phyloP scores from a whole-genome alignment of 176 grass and related monocot species.

The Paspalum notatum region DNA sequence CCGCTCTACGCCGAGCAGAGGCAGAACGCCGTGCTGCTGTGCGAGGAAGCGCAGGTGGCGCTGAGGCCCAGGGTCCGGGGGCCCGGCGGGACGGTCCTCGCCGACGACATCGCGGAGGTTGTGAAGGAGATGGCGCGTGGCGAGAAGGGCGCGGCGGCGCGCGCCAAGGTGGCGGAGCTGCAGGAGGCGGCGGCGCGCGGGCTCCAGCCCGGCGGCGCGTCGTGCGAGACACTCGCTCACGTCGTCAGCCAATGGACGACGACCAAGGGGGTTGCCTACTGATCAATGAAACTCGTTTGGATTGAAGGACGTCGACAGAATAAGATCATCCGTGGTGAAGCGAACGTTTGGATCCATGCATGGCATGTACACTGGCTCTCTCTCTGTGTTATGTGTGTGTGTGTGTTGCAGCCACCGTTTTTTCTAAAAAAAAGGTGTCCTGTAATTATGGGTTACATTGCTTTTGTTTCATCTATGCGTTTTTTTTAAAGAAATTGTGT shows the following conservation, averaged over 20 bases:
- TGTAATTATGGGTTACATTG: too few relatives aligned
- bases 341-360: too few relatives aligned
- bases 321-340: too few relatives aligned
- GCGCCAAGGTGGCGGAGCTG: neutral
- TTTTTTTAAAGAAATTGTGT: too few relatives aligned
- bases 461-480: too few relatives aligned
- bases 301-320: neutral
- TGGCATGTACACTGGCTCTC: too few relatives aligned
- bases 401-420: too few relatives aligned
- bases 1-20: conserved; percentile 55
- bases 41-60: neutral
- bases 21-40: conserved; percentile 50
- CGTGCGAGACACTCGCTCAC: neutral
- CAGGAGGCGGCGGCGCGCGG: neutral
- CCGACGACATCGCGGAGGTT: neutral
- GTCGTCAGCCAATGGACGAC: conserved; percentile 10
- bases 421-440: too few relatives aligned
- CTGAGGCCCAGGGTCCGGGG: neutral
- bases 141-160: neutral
- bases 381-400: too few relatives aligned
- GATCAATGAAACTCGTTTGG: neutral
- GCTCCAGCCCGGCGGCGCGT: neutral
- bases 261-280: too few relatives aligned
- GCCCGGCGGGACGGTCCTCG: neutral
- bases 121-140: neutral